These are phyloP conservation scores for Diaporthe sp. DNA, from an alignment of 2,329 filamentous ascomycete species.

Conservation along the genomic window DNA sequence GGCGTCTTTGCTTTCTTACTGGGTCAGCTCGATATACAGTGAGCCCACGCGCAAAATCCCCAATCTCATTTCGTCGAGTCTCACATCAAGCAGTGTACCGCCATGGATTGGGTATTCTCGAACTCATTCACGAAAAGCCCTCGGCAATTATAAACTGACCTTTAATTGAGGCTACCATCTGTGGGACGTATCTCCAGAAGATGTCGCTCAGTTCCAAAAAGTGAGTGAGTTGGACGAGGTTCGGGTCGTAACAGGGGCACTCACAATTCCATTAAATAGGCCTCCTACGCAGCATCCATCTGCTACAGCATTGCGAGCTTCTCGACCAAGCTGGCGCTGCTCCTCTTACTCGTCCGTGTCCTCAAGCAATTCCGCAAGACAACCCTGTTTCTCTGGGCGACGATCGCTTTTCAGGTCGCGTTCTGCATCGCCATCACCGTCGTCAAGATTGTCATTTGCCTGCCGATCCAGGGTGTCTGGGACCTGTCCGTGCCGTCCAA, in stretches of 20 bases:
- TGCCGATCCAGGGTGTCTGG: constrained; percentile 10
- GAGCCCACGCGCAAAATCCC: not conserved
- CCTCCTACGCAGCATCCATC: not conserved
- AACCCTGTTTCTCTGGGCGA: not conserved
- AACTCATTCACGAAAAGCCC: not conserved
- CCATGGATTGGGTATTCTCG: not conserved
- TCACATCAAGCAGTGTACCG: constrained; percentile 7
- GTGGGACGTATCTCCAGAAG: constrained; percentile 3
- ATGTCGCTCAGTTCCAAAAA: not conserved
- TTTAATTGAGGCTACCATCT: not conserved
- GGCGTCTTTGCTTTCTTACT: constrained; percentile 8
- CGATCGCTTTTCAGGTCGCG: constrained; percentile 4
- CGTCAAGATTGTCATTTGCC: constrained; percentile 1
- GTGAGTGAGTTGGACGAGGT: not conserved
- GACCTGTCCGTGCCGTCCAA: not conserved
- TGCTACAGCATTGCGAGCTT: constrained; percentile 21
- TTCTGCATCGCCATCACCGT: constrained; percentile 11
- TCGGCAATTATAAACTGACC: not conserved
- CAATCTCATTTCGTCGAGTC: not conserved
- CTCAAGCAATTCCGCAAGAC: constrained; percentile 3
- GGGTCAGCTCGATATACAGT: constrained; percentile 6
- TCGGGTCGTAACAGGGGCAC: not conserved
- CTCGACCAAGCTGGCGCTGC: constrained; percentile 8
- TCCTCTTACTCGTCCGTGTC: not conserved
- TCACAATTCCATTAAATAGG: not conserved